These are phyloP conservation scores for Moricandia arvensis DNA, from an alignment of 345 rosid genomes.

Conservation along the genomic window DNA sequence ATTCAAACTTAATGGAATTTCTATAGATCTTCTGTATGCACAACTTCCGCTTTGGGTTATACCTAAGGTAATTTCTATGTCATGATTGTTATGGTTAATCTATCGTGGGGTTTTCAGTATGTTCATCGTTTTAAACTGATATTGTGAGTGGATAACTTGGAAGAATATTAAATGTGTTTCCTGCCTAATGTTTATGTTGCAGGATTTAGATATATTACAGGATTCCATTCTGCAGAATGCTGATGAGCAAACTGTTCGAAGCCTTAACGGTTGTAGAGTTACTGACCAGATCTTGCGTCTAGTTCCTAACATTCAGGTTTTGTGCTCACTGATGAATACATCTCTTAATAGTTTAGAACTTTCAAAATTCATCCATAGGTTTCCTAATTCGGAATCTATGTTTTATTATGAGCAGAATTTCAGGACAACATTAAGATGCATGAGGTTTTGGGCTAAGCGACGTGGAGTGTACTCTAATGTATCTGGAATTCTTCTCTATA, in stretches of 20 bases:
- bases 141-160: neutral
- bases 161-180: constrained; percentile 1
- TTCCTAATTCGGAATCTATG: constrained; percentile 25
- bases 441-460: constrained; percentile 94
- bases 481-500: constrained; percentile 22
- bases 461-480: constrained; percentile 99
- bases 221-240: constrained; percentile 85
- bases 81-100: neutral
- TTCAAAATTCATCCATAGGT: neutral
- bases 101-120: neutral
- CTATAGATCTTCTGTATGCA: constrained; percentile 97
- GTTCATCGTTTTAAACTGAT: neutral
- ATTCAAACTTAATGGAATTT: constrained; percentile 86
- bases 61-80: constrained; percentile 72
- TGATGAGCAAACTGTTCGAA: constrained; percentile 97
- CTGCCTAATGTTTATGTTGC: constrained; percentile 29
- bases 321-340: constrained; percentile 6
- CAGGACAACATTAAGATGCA: constrained; percentile 89
- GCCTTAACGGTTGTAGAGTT: constrained; percentile 98
- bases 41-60: constrained; percentile 86
- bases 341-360: neutral
- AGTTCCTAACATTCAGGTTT: constrained; percentile 95
- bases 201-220: constrained; percentile 92
- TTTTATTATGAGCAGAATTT: constrained; percentile 55
- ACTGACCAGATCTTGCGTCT: constrained; percentile 96